Evolutionary conservation across 441 rosid genomes (phyloP), one percentile per base, ranked within the genome.

Genomic region (Arabidopsis hybrid): DNA sequence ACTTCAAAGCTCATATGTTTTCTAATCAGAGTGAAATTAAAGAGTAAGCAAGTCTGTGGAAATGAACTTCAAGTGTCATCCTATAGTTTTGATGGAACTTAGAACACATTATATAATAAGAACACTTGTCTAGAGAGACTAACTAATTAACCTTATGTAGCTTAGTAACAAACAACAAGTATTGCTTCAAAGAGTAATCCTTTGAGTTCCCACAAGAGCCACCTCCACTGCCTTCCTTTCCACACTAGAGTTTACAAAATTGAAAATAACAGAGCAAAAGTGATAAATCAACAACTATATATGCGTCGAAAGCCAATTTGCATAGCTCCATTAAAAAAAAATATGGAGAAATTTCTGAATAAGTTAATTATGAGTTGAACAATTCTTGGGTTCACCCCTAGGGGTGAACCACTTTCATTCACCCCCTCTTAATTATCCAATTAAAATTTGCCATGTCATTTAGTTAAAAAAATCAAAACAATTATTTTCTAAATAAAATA

Each of bases 131-230:
- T 60, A 42, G 13, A 55, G 51, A 62, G 63, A 55, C 4, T 58
- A 21, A 21, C 26, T 45, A 14, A 73, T 74, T 67, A 45, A 87
- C 97, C 93, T 84, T 85, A 70, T 85, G 87, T 43, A 91, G 74
- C 73, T 87, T 91, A 70, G 84, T 76, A 8, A 62, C 85, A 56
- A 91, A 86, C 55, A 77, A 42, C 69, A 88, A 64, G 78, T 88
- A 93, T 65, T 80, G 94, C 83, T 87, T 91, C 82, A 91, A 77
- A 26, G 97, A 75, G 60, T 93, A 93, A 64, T 90, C 93, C 80
- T 84, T 90, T 10, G 88, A 82, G 80, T 62, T 82, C 34, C 93
- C 97, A 21, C 26, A 42, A 91, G 79, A 58, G 85, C 90, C 5
- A 83, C 86, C 76, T 71, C 88, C 95, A 93, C 83, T 68, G 97